Evolutionary conservation across 768 basidiomycete species (phyloP).

Genomic region (Antrodiella citrinella): DNA sequence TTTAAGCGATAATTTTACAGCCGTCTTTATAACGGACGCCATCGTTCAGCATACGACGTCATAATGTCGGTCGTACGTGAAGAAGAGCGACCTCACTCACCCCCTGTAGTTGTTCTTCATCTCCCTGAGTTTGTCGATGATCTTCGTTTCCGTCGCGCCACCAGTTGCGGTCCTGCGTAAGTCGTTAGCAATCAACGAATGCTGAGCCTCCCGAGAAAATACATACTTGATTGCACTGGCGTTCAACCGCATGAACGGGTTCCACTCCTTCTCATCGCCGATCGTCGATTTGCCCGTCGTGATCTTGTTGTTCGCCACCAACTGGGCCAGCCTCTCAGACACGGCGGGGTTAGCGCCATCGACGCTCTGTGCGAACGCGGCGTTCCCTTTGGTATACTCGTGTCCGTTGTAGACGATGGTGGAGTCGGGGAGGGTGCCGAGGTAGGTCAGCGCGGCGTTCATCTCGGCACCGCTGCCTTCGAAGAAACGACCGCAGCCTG

Average conservation of each 20-base stretch:
- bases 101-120: conserved; percentile 81
- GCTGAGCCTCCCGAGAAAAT: not conserved
- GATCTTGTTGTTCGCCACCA: conserved; percentile 49
- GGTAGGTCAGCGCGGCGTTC: conserved; percentile 63
- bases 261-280: conserved; percentile 90
- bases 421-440: conserved; percentile 67
- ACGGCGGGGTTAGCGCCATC: conserved; percentile 60
- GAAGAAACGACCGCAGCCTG: conserved; percentile 91
- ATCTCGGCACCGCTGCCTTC: conserved; percentile 79
- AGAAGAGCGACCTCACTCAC: conserved; percentile 27
- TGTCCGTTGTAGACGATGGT: conserved; percentile 87
- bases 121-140: conserved; percentile 71
- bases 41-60: too few relatives aligned
- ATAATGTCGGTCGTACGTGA: not conserved
- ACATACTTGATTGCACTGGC: conserved; percentile 57
- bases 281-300: conserved; percentile 85
- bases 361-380: conserved; percentile 61
- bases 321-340: conserved; percentile 44
- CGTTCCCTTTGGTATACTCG: conserved; percentile 77
- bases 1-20: too few relatives aligned
- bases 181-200: not conserved
- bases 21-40: too few relatives aligned
- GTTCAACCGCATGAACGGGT: conserved; percentile 84
- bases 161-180: conserved; percentile 40
- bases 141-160: conserved; percentile 36